Evolutionary conservation across 352 stramenopile species (phyloP).

Genomic region (Phytophthora rubi): DNA sequence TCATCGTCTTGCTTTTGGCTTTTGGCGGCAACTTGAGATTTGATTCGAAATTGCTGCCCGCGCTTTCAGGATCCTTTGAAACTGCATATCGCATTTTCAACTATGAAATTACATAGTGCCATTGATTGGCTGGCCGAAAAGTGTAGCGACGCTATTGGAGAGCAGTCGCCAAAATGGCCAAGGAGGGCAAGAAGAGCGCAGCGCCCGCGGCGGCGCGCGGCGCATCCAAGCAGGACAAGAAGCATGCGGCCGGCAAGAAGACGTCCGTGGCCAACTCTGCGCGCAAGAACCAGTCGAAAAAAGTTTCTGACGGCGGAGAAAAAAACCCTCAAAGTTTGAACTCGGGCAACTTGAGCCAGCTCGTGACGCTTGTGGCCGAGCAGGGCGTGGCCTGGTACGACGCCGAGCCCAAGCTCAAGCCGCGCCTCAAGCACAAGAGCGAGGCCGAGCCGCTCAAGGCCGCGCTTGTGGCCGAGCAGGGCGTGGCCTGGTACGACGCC

Average conservation of each 20-base stretch:
- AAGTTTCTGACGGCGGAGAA: neutral
- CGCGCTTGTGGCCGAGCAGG: constrained; percentile 39
- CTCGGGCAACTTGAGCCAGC: constrained; percentile 28
- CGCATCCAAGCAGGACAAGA: neutral
- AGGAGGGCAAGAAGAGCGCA: constrained; percentile 5
- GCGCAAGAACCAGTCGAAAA: neutral
- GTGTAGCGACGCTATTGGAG: neutral
- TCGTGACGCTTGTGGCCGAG: constrained; percentile 44
- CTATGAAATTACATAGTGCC: neutral
- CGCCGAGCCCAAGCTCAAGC: constrained; percentile 36
- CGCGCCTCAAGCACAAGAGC: constrained; percentile 29
- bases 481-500: constrained; percentile 48
- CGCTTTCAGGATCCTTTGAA: constrained; percentile 6
- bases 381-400: constrained; percentile 49
- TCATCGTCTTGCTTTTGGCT: neutral
- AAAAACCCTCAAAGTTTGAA: neutral
- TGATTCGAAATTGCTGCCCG: constrained; percentile 2
- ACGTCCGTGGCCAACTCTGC: neutral
- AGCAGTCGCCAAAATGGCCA: constrained; percentile 25
- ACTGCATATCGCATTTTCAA: constrained; percentile 6
- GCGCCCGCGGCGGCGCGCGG: constrained; percentile 4
- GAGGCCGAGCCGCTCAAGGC: constrained; percentile 13
- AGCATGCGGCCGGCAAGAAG: constrained; percentile 10
- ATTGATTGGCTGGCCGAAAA: constrained; percentile 32
- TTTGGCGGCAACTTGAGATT: constrained; percentile 3